Conservation (phyloP, 148 eudicot species). For the Persicaria maculosa region DNA sequence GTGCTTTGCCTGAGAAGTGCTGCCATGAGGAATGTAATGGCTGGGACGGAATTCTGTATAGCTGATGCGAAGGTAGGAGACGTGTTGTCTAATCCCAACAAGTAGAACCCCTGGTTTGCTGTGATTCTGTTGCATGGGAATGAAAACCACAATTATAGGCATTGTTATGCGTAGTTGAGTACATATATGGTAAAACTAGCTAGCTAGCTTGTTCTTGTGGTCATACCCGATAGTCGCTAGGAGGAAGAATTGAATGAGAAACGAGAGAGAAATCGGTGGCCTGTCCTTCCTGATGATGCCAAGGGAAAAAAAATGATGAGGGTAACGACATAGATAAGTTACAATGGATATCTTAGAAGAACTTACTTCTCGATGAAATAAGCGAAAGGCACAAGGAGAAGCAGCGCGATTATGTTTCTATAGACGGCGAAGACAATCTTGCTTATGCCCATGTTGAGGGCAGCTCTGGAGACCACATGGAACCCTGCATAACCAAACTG, state of each 20-base stretch:
- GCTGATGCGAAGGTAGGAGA: conserved; percentile 98
- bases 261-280: conserved; percentile 64
- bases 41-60: conserved; percentile 95
- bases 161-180: neutral
- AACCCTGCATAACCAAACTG: conserved; percentile 95
- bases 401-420: conserved; percentile 75
- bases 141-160: neutral
- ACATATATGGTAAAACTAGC: neutral
- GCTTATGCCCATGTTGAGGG: conserved; percentile 98
- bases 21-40: conserved; percentile 98
- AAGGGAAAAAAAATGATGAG: conserved; percentile 5
- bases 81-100: conserved; percentile 93
- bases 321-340: neutral
- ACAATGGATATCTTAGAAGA: neutral
- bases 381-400: conserved; percentile 84
- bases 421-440: conserved; percentile 90
- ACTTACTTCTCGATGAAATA: conserved; percentile 81
- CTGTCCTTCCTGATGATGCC: conserved; percentile 68
- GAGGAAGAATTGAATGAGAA: conserved; percentile 75
- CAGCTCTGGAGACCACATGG: conserved; percentile 92
- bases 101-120: conserved; percentile 93
- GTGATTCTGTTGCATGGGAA: conserved; percentile 54
- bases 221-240: conserved; percentile 83
- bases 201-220: neutral
- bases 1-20: conserved; percentile 53